phyloP scores from a whole-genome alignment of 2,329 filamentous ascomycete genomes.

The Falciphora oryzae region DNA sequence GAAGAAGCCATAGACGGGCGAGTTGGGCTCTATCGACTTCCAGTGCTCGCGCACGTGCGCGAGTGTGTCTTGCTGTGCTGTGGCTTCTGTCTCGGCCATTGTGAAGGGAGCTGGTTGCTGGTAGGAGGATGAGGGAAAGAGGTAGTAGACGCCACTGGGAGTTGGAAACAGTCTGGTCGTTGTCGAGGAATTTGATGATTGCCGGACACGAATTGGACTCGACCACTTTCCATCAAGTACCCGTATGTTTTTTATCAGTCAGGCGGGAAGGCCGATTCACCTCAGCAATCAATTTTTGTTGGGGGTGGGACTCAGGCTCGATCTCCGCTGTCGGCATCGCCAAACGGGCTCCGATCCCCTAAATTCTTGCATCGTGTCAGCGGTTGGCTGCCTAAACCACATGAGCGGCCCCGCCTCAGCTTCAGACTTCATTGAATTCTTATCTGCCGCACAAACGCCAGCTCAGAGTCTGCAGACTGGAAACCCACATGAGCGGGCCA shows the following conservation, averaged over 20 bases:
- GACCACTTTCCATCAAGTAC: too few relatives aligned
- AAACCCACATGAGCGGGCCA: background rate
- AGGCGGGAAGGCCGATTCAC: too few relatives aligned
- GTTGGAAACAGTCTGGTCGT: too few relatives aligned
- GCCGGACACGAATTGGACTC: too few relatives aligned
- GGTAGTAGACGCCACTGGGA: too few relatives aligned
- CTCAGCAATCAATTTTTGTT: background rate
- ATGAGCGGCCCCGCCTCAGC: background rate
- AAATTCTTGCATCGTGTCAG: background rate
- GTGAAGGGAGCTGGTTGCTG: background rate
- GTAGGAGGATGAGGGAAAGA: too few relatives aligned
- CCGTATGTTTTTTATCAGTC: too few relatives aligned
- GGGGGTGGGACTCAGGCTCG: background rate
- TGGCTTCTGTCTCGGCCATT: slow-evolving; percentile 6
- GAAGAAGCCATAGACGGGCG: slow-evolving; percentile 49
- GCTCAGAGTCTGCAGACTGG: background rate
- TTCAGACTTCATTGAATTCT: background rate
- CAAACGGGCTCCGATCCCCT: background rate
- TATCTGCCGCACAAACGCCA: background rate
- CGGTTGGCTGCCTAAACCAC: background rate
- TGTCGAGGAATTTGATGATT: too few relatives aligned
- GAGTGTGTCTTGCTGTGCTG: slow-evolving; percentile 12
- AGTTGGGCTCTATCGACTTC: slow-evolving; percentile 35
- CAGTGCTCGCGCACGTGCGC: slow-evolving; percentile 24
- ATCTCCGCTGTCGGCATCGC: background rate